phyloP scores from a whole-genome alignment of 2,329 filamentous ascomycete species.

The Penicillium sp. region DNA sequence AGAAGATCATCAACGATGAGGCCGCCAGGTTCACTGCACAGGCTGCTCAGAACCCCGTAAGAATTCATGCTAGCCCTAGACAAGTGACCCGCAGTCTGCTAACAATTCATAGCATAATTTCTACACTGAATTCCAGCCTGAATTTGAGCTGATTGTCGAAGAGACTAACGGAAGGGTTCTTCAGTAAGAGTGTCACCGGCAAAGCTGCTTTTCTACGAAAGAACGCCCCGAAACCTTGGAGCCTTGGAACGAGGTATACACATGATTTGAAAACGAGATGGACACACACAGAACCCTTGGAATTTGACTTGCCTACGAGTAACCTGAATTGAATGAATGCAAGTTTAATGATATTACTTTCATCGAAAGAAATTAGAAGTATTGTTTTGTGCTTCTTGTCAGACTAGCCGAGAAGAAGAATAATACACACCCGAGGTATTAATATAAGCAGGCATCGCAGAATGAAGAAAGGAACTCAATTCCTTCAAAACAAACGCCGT shows the following conservation, averaged over 20 bases:
- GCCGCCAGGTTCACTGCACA: constrained; percentile 39
- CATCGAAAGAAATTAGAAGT: background rate
- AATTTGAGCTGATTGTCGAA: constrained; percentile 41
- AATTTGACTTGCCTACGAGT: background rate
- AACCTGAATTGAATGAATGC: no score
- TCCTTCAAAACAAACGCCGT: constrained; percentile 31
- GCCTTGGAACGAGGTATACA: background rate
- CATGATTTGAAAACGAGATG: no score
- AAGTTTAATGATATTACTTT: background rate
- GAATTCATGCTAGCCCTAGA: constrained; percentile 5
- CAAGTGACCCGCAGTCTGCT: constrained; percentile 1
- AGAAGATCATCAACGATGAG: constrained; percentile 36
- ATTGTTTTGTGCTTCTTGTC: constrained; percentile 2
- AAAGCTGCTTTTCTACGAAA: no score
- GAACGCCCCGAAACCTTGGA: no score
- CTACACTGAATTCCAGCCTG: constrained; percentile 43
- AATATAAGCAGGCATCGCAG: constrained; percentile 12
- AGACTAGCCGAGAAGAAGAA: background rate
- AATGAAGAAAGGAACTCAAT: constrained; percentile 17
- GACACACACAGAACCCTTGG: no score
- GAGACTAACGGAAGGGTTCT: constrained; percentile 40
- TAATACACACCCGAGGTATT: constrained; percentile 1
- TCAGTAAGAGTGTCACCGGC: constrained; percentile 1
- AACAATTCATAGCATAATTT: constrained; percentile 37
- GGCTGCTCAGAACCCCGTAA: constrained; percentile 39